Evolutionary conservation across 129 eudicot genomes (phyloP), one percentile per base, ranked within the genome.

Genomic region (Tagetes patula): DNA sequence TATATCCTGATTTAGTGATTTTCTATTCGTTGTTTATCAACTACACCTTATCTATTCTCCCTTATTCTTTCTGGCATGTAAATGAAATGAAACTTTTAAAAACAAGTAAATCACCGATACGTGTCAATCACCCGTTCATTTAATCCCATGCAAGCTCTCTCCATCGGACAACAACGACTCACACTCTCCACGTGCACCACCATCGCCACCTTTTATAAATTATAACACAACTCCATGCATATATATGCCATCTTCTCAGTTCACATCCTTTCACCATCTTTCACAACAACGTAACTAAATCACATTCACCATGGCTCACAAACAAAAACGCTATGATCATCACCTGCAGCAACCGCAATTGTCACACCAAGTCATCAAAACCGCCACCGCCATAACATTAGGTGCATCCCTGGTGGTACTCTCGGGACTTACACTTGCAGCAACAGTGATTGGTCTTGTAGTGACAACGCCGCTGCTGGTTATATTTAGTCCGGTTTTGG

Each of bases 401-500:
- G 84, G 89, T 37, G 91, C 89, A 3, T 82, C 87, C 4, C 82
- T 89, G 1, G 65, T 84, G 81, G 72, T 86, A 33, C 84, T 89
- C 27, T 89, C 96, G 42, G 87, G 87, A 50, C 67, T 86, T 9
- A 72, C 87, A 0, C 76, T 86, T 32, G 87, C 86, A 0, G 87
- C 83, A 3, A 89, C 96, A 4, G 79, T 89, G 7, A 80, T 89
- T 5, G 89, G 87, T 9, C 89, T 89, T 0, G 82, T 75, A 5
- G 6, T 86, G 46, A 79, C 83, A 7, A 86, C 96, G 6, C 96
- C 89, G 20, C 32, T 86, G 38, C 75, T 89, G 52, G 83, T 89
- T 6, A 84, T 86, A 1, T 89, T 86, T 73, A 89, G 91, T 80
- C 96, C 96, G 11, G 89, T 89, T 0, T 75, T 86, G 20, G 83